phyloP scores from a whole-genome alignment of 2,329 filamentous ascomycete genomes.

The Neofusicoccum umdonicola region DNA sequence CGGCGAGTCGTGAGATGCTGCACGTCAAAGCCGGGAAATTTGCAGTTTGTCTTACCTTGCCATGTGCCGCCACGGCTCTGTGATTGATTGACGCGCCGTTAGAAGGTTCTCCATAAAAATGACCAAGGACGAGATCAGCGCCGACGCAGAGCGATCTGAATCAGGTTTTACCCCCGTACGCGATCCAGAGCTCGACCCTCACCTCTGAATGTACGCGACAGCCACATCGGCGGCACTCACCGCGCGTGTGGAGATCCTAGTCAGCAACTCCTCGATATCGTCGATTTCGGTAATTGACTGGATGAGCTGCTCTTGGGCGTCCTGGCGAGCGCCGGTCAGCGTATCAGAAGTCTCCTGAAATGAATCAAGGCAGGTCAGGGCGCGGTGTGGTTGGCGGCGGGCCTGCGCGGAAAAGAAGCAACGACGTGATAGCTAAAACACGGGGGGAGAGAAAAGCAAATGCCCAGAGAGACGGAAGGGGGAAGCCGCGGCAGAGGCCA shows the following conservation, averaged over 20 bases:
- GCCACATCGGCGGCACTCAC: slow-evolving; percentile 2
- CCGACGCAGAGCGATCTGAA: neutral
- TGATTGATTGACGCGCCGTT: neutral
- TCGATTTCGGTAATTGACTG: neutral
- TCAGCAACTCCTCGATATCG: slow-evolving; percentile 2
- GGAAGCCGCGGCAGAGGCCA: neutral
- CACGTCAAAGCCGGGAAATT: neutral
- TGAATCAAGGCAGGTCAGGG: neutral
- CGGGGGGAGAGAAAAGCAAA: neutral
- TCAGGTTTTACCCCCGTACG: neutral
- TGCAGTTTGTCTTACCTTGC: slow-evolving; percentile 3
- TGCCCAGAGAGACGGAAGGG: neutral
- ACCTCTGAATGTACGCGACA: slow-evolving; percentile 10
- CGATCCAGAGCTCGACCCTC: slow-evolving; percentile 2
- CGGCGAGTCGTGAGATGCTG: neutral
- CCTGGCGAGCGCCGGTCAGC: neutral
- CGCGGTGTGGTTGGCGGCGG: neutral
- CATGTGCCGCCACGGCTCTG: slow-evolving; percentile 7
- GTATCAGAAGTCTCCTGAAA: neutral
- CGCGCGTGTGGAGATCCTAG: neutral
- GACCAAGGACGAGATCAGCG: neutral
- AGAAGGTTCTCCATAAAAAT: neutral
- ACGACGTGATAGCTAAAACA: neutral
- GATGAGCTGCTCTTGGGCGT: neutral
- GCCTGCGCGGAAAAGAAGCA: neutral